These are phyloP conservation scores for Colletotrichum sp. DNA, from an alignment of 2,329 filamentous ascomycete genomes.

Conservation along the genomic window DNA sequence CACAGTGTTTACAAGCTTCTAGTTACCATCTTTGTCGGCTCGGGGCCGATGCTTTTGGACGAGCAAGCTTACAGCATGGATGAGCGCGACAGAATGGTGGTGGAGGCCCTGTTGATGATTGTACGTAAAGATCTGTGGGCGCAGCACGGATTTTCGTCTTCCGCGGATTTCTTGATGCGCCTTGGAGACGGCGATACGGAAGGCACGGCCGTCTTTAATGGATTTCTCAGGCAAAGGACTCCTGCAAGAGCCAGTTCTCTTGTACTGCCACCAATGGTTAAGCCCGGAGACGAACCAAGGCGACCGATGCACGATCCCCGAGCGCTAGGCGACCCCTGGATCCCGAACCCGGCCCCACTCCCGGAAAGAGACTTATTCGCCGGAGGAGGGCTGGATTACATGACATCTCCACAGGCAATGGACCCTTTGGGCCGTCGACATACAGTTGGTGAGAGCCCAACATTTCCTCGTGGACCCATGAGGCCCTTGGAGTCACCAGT, in stretches of 20 bases:
- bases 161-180: slow-evolving; percentile 53
- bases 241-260: slow-evolving; percentile 28
- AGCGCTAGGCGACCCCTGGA: slow-evolving; percentile 43
- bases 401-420: slow-evolving; percentile 35
- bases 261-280: slow-evolving; percentile 36
- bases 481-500: slow-evolving; percentile 48
- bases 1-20: slow-evolving; percentile 57
- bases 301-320: slow-evolving; percentile 43
- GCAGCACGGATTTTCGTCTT: slow-evolving; percentile 48
- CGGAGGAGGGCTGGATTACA: slow-evolving; percentile 29
- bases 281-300: slow-evolving; percentile 35
- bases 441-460: slow-evolving; percentile 51
- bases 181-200: slow-evolving; percentile 50
- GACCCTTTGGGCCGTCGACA: slow-evolving; percentile 43
- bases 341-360: slow-evolving; percentile 22
- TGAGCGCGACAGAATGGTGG: slow-evolving; percentile 49
- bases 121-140: slow-evolving; percentile 53
- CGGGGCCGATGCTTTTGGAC: slow-evolving; percentile 50
- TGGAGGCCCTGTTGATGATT: slow-evolving; percentile 48
- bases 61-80: slow-evolving; percentile 43
- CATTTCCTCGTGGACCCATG: slow-evolving; percentile 41
- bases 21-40: slow-evolving; percentile 52
- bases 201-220: slow-evolving; percentile 26
- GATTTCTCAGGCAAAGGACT: slow-evolving; percentile 13
- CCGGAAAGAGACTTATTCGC: slow-evolving; percentile 32